A percentile compares a stretch with the other conserved stretches of the same genome.
These are phyloP conservation scores for Populus trichocarpa DNA, from an alignment of 441 rosid species.

Conservation along the genomic window DNA sequence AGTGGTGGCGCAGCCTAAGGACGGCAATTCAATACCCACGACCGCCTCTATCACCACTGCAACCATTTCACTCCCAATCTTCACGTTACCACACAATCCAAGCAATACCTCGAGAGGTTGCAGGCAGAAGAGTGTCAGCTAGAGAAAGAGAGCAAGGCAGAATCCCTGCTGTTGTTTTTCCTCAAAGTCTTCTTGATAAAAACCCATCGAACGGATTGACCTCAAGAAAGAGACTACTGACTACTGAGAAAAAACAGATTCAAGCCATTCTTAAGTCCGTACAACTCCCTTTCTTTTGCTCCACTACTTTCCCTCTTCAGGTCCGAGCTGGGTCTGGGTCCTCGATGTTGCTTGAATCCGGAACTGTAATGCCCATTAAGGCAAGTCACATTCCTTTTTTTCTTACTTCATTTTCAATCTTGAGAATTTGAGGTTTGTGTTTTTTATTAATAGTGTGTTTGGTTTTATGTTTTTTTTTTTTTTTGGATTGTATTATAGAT, in stretches of 20 bases:
- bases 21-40: constrained; percentile 24
- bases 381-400: constrained; percentile 18
- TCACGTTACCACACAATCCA: constrained; percentile 71
- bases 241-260: constrained; percentile 82
- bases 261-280: constrained; percentile 66
- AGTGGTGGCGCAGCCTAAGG: constrained; percentile 58
- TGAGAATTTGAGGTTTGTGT: background rate
- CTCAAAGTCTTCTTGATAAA: constrained; percentile 50
- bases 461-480: background rate
- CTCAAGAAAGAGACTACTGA: constrained; percentile 68
- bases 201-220: constrained; percentile 31
- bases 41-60: constrained; percentile 20
- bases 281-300: constrained; percentile 70
- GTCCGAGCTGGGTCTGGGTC: constrained; percentile 89
- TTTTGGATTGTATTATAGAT: constrained; percentile 34
- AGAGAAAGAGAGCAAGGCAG: constrained; percentile 75
- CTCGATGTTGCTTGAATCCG: constrained; percentile 72
- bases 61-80: constrained; percentile 20
- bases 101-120: constrained; percentile 71
- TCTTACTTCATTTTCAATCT: background rate
- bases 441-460: background rate
- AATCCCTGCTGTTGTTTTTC: constrained; percentile 86
- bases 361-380: constrained; percentile 77
- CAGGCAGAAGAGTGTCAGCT: constrained; percentile 57
- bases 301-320: constrained; percentile 77